These are phyloP conservation scores for Tetrapisispora nanseiensis DNA, from an alignment of 805 yeast species.

Conservation along the genomic window DNA sequence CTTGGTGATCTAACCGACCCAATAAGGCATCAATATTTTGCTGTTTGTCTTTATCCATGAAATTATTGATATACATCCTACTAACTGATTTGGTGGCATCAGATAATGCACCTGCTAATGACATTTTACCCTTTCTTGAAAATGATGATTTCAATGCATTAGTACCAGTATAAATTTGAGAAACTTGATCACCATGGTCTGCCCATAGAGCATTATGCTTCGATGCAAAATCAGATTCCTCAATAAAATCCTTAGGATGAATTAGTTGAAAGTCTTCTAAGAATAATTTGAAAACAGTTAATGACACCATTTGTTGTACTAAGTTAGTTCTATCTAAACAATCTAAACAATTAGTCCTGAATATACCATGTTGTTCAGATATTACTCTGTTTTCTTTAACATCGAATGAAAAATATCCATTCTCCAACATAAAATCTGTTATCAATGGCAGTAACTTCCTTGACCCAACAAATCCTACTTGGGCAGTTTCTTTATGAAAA, in stretches of 20 bases:
- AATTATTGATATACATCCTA: constrained; percentile 90
- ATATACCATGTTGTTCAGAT: constrained; percentile 80
- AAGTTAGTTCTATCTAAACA: constrained; percentile 92
- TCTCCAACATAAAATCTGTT: constrained; percentile 56
- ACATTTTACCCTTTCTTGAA: constrained; percentile 93
- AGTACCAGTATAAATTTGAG: constrained; percentile 94
- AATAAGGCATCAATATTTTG: constrained; percentile 77
- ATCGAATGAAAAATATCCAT: constrained; percentile 78
- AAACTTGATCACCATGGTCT: constrained; percentile 93
- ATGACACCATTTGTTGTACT: constrained; percentile 74
- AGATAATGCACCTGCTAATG: constrained; percentile 90
- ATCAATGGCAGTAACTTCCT: constrained; percentile 54
- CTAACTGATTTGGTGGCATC: constrained; percentile 95
- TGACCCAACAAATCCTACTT: constrained; percentile 82
- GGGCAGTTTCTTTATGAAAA: constrained; percentile 88
- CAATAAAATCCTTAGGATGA: constrained; percentile 13
- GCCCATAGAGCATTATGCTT: constrained; percentile 92
- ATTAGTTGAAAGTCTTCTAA: constrained; percentile 34
- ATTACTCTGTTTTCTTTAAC: constrained; percentile 41
- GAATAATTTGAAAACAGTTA: constrained; percentile 53
- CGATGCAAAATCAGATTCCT: constrained; percentile 47
- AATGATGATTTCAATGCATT: constrained; percentile 93
- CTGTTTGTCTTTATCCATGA: constrained; percentile 86
- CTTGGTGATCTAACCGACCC: constrained; percentile 69
- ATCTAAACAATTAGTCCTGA: constrained; percentile 88